Evolutionary conservation across 495 filamentous ascomycete genomes (phyloP).

Genomic region (Acidomyces sp.): DNA sequence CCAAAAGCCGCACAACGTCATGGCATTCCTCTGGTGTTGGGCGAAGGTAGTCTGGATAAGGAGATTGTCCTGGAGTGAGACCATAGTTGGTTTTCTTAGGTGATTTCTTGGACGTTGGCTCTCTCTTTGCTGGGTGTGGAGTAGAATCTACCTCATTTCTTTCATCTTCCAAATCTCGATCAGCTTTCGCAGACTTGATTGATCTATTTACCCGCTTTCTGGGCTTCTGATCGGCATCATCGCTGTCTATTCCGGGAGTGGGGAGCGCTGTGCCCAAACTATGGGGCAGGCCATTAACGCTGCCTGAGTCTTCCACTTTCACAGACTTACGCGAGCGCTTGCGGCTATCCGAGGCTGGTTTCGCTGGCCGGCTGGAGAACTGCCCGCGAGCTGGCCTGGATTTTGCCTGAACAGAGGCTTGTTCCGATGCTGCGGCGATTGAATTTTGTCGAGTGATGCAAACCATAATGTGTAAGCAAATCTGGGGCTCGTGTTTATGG

Average conservation of each 20-base stretch:
- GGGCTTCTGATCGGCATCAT: constrained; percentile 2
- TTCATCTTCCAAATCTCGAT: constrained; percentile 6
- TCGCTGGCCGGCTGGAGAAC: constrained; percentile 27
- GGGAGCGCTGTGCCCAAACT: constrained; percentile 23
- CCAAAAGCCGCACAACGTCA: constrained; percentile 57
- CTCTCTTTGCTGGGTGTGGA: constrained; percentile 7
- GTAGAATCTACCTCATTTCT: constrained; percentile 2
- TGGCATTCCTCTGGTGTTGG: constrained; percentile 64
- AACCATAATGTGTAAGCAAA: too few species aligned
- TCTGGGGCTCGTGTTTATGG: too few species aligned
- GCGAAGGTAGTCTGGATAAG: constrained; percentile 54
- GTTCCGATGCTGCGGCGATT: too few species aligned
- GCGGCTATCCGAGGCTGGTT: constrained; percentile 16
- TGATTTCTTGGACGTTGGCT: constrained; percentile 12
- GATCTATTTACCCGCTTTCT: constrained; percentile 11
- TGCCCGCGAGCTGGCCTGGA: too few species aligned
- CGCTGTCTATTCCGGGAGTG: constrained; percentile 7
- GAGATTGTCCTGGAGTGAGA: constrained; percentile 32
- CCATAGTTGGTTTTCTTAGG: constrained; percentile 21
- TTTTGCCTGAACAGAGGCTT: too few species aligned
- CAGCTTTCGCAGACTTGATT: constrained; percentile 9
- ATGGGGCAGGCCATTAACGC: constrained; percentile 27
- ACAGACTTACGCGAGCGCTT: constrained; percentile 21
- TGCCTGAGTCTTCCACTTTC: constrained; percentile 22
- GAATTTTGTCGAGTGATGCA: too few species aligned